Evolutionary conservation across 2,329 filamentous ascomycete species (phyloP).

Genomic region (Xylaria sp.): DNA sequence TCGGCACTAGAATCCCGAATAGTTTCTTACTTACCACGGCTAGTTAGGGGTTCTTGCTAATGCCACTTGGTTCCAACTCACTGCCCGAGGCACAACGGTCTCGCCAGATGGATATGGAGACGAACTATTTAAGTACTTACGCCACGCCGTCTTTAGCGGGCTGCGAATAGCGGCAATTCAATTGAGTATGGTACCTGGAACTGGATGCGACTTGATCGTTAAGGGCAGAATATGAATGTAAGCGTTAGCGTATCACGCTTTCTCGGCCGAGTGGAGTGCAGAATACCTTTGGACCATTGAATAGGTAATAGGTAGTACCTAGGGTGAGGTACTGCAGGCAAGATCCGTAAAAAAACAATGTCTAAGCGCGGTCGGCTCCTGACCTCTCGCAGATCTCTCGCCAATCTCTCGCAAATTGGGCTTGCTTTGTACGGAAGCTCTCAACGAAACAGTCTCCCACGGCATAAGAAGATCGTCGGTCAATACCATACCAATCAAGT

Average conservation of each 20-base stretch:
- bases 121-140: neutral
- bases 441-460: no score
- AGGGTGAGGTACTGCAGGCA: no score
- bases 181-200: neutral
- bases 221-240: neutral
- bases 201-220: no score
- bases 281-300: neutral
- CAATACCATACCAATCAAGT: no score
- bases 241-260: neutral
- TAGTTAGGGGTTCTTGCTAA: neutral
- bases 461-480: constrained; percentile 11
- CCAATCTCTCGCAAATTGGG: no score
- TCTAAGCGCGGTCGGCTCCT: neutral
- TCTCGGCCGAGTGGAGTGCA: neutral
- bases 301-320: no score
- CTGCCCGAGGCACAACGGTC: neutral
- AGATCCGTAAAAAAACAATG: neutral
- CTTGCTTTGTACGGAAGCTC: neutral
- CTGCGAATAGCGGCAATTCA: neutral
- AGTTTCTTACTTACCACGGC: no score
- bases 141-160: no score
- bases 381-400: no score
- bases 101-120: no score
- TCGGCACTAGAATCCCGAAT: no score
- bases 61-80: neutral